Conservation (phyloP, 1,139 yeast genomes). For the Candida tetrigidarum region DNA sequence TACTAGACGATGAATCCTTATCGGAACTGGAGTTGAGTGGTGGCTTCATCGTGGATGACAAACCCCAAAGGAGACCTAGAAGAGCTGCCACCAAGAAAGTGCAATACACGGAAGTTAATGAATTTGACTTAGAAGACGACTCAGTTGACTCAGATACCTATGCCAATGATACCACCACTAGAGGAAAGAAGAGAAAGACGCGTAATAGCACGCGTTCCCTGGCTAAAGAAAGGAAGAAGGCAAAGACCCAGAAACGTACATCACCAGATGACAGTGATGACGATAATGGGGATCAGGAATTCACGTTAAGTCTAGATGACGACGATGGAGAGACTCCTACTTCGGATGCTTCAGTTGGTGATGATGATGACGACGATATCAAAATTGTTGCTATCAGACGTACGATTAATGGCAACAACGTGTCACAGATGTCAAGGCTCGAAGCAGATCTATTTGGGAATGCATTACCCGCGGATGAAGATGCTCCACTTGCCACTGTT, state of each 20-base stretch:
- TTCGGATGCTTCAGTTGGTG: too few species aligned
- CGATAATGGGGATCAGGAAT: constrained; percentile 26
- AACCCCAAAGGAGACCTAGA: constrained; percentile 23
- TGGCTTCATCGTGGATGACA: constrained; percentile 48
- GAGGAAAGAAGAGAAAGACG: constrained; percentile 21
- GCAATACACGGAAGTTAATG: constrained; percentile 22
- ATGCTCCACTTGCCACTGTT: constrained; percentile 25
- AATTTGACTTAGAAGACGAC: constrained; percentile 20
- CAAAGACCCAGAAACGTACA: constrained; percentile 1
- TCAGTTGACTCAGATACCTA: constrained; percentile 16
- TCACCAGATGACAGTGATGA: constrained; percentile 7
- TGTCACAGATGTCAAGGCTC: neutral
- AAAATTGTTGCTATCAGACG: constrained; percentile 19
- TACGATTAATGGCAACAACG: constrained; percentile 17
- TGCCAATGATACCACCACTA: constrained; percentile 16
- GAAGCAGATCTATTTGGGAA: constrained; percentile 25
- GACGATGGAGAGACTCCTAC: constrained; percentile 21
- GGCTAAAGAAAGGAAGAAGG: constrained; percentile 4
- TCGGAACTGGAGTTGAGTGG: constrained; percentile 31
- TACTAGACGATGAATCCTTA: constrained; percentile 7
- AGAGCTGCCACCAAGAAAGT: constrained; percentile 19
- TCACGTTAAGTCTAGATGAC: constrained; percentile 21
- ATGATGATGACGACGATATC: constrained; percentile 31
- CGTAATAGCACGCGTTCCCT: constrained; percentile 18
- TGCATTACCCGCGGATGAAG: constrained; percentile 20